Conservation (phyloP, 2,329 filamentous ascomycete species). For the Alternaria sp. region DNA sequence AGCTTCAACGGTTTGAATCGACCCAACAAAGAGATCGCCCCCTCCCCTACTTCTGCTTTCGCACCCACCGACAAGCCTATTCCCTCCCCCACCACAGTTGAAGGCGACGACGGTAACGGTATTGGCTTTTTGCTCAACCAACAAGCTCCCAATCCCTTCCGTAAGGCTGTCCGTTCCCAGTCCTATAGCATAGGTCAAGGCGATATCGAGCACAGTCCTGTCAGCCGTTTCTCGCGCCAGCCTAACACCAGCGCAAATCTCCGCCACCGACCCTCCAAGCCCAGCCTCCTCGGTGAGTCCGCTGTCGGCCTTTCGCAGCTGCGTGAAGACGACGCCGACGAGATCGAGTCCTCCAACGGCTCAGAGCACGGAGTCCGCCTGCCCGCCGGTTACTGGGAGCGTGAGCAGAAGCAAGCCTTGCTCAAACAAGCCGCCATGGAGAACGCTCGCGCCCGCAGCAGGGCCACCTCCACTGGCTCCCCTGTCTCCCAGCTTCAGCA, state of each 20-base stretch:
- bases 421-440: slow-evolving; percentile 47
- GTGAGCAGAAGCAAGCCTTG: slow-evolving; percentile 39
- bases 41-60: slow-evolving; percentile 42
- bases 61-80: slow-evolving; percentile 29
- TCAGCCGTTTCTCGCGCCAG: slow-evolving; percentile 57
- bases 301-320: slow-evolving; percentile 38
- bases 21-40: slow-evolving; percentile 41
- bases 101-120: slow-evolving; percentile 59
- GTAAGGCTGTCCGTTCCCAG: slow-evolving; percentile 92
- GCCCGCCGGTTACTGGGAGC: slow-evolving; percentile 41
- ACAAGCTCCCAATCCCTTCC: slow-evolving; percentile 80
- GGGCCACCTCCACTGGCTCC: slow-evolving; percentile 37
- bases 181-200: slow-evolving; percentile 95
- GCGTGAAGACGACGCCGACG: slow-evolving; percentile 59
- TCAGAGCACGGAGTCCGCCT: slow-evolving; percentile 58
- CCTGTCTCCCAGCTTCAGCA: slow-evolving; percentile 27
- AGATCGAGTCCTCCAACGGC: slow-evolving; percentile 68
- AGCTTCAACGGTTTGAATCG: slow-evolving; percentile 37
- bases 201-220: slow-evolving; percentile 59
- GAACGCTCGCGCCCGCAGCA: slow-evolving; percentile 43
- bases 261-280: slow-evolving; percentile 80
- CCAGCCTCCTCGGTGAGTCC: slow-evolving; percentile 73
- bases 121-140: slow-evolving; percentile 43
- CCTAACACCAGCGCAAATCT: slow-evolving; percentile 51
- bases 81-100: slow-evolving; percentile 39